Percentiles rank a stretch among this genome's conserved stretches.
Conservation (phyloP, 75 land plant species). For the Selaginella moellendorffii region DNA sequence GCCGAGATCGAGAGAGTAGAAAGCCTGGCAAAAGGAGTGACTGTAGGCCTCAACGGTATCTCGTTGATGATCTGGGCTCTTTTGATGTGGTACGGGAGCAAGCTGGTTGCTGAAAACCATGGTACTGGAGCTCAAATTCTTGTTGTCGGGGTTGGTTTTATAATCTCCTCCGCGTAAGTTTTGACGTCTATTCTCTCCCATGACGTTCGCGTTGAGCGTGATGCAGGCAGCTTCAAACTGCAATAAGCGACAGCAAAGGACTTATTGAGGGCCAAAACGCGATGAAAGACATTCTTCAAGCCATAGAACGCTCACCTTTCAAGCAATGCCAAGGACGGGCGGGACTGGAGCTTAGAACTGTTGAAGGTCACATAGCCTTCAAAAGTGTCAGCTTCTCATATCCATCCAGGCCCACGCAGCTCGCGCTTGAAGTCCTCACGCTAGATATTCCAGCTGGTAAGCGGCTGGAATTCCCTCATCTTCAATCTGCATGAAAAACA, state of each 20-base stretch:
- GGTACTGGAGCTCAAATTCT: background rate
- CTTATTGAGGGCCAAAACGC: slow-evolving; percentile 19
- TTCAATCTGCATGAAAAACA: background rate
- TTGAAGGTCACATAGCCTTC: slow-evolving; percentile 18
- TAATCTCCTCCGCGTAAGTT: background rate
- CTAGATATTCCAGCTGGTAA: slow-evolving; percentile 19
- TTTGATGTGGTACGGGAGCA: background rate
- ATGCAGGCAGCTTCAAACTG: slow-evolving; percentile 1
- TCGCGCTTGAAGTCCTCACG: slow-evolving; percentile 12
- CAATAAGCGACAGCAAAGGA: slow-evolving; percentile 11
- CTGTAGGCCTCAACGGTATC: background rate
- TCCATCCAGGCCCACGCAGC: slow-evolving; percentile 19
- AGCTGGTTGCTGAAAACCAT: background rate
- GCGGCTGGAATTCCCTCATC: background rate
- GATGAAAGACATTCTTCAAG: slow-evolving; percentile 15
- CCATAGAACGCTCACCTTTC: slow-evolving; percentile 18
- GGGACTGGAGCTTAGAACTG: slow-evolving; percentile 4
- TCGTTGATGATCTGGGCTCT: background rate
- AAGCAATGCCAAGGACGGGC: slow-evolving; percentile 11
- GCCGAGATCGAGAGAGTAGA: background rate
- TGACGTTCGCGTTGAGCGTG: background rate
- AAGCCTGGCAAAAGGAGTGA: background rate
- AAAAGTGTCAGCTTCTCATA: slow-evolving; percentile 20
- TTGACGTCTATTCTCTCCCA: background rate
- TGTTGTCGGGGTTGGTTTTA: background rate